Conservation (phyloP, 208 protist species). For the Histomonas meleagridis region DNA sequence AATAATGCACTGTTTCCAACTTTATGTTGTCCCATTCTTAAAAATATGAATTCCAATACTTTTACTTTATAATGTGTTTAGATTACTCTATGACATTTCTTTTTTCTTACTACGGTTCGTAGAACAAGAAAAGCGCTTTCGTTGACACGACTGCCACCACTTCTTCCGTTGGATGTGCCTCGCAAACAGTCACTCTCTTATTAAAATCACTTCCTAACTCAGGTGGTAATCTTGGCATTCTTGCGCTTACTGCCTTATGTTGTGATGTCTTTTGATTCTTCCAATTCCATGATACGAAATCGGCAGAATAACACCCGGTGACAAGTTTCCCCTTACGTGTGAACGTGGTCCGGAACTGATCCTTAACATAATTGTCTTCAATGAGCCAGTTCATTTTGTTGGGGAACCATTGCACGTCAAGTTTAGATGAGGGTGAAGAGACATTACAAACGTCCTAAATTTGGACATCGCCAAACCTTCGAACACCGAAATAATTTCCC, state of each 20-base stretch:
- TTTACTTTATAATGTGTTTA: too few species aligned
- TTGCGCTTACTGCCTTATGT: background rate
- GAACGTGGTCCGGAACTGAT: background rate
- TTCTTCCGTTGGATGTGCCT: background rate
- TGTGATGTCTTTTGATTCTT: background rate
- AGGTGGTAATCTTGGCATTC: background rate
- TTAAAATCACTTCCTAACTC: background rate
- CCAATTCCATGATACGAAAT: background rate
- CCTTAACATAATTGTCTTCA: background rate
- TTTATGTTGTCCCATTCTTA: too few species aligned
- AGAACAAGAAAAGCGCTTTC: background rate
- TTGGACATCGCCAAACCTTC: background rate
- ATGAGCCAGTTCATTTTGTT: background rate
- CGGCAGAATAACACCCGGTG: background rate
- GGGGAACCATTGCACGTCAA: background rate
- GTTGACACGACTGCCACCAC: background rate
- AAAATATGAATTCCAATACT: too few species aligned
- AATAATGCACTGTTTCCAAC: too few species aligned
- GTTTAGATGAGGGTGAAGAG: background rate
- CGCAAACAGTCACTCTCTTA: constrained; percentile 21
- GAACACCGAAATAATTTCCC: background rate
- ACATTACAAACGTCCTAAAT: background rate
- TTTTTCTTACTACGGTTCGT: too few species aligned
- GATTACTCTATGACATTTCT: too few species aligned
- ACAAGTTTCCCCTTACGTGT: background rate